Base-by-base conservation (phyloP, 495 filamentous ascomycete genomes). In the Hyaloscypha bicolor region DNA sequence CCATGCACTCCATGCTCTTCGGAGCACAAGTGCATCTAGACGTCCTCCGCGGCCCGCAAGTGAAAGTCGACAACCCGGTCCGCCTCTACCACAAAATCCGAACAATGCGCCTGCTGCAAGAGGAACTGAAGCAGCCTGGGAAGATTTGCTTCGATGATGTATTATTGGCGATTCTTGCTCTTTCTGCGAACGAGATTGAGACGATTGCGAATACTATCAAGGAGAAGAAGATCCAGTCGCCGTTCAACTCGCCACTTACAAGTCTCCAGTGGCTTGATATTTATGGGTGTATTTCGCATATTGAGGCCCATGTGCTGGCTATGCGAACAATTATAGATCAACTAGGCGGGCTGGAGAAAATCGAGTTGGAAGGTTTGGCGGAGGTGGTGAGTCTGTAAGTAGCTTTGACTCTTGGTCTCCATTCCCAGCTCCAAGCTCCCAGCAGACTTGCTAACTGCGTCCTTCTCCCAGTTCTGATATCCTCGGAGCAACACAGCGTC, bases 271-370 rank as follows among this genome's bases (percentile, higher is more conserved):
- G 63, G 63, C 63, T 65, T 29, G 53, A 65, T 57, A 32, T 65
- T 22, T 65, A 65, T 58, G 63, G 63, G 30, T 58, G 53, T 25
- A 58, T 65, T n/a, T 32, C 53, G 25, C 63, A 65, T 58, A 48
- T 65, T 16, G 6, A 19, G 3, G 51, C 33, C 3, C 63, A 58
- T 58, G 39, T 52, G 2, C 4, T 30, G 12, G 53, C 63, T n/a
- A 22, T 65, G 63, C 29, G 63, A 11, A 6, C 11, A 4, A 14
- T 65, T 8, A 52, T 58, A 22, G 33, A 31, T 8, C n/a, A 33
- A 6, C 31, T 19, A 29, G 53, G 53, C 9, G 52, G 63, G 14
- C 32, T 65, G 63, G 53, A 65, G 29, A 58, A 30, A 14, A 59
- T 42, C 21, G 22, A 42, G 25, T 45, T 48, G 32, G 53, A 31